Evolutionary conservation across 768 basidiomycete species (phyloP).

Genomic region (Auriscalpium microsporum): DNA sequence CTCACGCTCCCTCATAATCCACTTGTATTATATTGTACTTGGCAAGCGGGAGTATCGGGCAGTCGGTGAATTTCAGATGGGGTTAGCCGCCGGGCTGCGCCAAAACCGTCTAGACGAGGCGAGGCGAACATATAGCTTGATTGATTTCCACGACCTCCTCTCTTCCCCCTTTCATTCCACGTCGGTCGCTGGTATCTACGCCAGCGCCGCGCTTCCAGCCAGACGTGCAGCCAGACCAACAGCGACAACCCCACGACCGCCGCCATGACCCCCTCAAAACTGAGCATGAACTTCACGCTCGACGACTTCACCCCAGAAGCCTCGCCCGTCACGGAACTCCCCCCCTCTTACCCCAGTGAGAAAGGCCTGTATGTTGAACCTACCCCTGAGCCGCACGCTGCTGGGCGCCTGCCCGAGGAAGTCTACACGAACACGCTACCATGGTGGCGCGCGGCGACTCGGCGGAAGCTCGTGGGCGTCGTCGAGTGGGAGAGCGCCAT

Average conservation of each 20-base stretch:
- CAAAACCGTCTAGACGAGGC: too few relatives aligned
- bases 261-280: background rate
- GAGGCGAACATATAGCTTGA: too few relatives aligned
- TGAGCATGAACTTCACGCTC: background rate
- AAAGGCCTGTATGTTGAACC: background rate
- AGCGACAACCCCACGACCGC: background rate
- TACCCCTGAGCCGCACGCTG: constrained; percentile 7
- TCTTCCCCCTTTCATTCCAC: too few relatives aligned
- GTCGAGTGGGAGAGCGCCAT: constrained; percentile 53
- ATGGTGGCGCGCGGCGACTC: constrained; percentile 56
- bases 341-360: background rate
- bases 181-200: too few relatives aligned
- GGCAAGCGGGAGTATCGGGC: too few relatives aligned
- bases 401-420: constrained; percentile 31
- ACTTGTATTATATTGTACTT: too few relatives aligned
- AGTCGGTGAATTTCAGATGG: too few relatives aligned
- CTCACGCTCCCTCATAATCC: too few relatives aligned
- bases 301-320: background rate
- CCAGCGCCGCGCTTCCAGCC: background rate
- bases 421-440: constrained; percentile 58
- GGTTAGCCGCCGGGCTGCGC: too few relatives aligned
- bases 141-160: too few relatives aligned
- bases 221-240: background rate
- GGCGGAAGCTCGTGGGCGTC: constrained; percentile 41
- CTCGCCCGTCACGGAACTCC: background rate